Evolutionary conservation across 768 basidiomycete species (phyloP), one percentile per base, ranked within the genome.

Genomic region (Cubamyces sp.): DNA sequence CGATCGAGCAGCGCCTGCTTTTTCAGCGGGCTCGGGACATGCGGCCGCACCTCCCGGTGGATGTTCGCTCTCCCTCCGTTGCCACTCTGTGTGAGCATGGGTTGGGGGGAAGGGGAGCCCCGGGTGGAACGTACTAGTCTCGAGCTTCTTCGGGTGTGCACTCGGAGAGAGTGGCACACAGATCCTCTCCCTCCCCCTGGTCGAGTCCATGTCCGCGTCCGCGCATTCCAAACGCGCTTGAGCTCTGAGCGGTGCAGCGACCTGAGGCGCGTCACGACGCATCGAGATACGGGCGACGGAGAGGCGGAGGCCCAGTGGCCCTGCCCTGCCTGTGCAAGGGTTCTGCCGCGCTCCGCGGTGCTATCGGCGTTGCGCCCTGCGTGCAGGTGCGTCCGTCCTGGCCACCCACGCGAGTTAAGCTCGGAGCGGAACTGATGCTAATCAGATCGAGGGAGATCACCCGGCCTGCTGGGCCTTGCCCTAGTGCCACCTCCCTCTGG

Each of bases 371-470:
- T 12, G 25, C 15, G 37, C 25, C 48, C 21, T 49, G 34, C 19
- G 15, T 51, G 30, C 37, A 11, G n/a, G 37, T 15, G 15, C n/a
- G 49, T 57, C 16, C 37, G 43, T 19, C 47, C 34, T 21, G 18
- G n/a, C 21, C 54, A 26, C 41, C 46, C 69, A 70, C 69, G 67
- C 67, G 69, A 68, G 52, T 66, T 70, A 68, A 62, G 55, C 69
- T 70, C 61, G 39, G 50, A 28, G 49, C 16, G 18, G 45, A 53
- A 54, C 61, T 60, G 61, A 61, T 65, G 60, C 49, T 62, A 68
- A 70, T 70, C 69, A 62, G 65, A 70, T 69, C 62, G 62, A 52
- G 49, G 23, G 49, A 49, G 66, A 67, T 66, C 63, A 50, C 48
- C 51, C 57, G 61, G 52, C 45, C 51, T 42, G 59, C 46, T 60